Evolutionary conservation across 805 yeast species (phyloP).

Genomic region (Ascoidea rubescens): DNA sequence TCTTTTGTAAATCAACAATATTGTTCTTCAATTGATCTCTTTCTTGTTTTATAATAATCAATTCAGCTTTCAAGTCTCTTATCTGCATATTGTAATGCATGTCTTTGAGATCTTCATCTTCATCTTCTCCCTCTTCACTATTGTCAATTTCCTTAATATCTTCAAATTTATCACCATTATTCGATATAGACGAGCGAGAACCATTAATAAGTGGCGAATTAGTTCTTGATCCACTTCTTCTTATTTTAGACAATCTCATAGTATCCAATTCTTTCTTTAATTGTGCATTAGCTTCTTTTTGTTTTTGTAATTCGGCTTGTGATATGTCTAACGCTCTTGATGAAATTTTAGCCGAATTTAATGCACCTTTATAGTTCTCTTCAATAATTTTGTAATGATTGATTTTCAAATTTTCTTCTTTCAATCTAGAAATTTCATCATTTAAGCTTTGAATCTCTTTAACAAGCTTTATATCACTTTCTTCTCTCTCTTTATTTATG

Average conservation of each 20-base stretch:
- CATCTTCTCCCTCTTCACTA: constrained; percentile 16
- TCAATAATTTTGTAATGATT: constrained; percentile 32
- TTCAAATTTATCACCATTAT: constrained; percentile 8
- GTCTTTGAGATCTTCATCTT: constrained; percentile 20
- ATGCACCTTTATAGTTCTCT: constrained; percentile 55
- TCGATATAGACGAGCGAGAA: constrained; percentile 11
- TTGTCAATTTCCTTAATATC: constrained; percentile 13
- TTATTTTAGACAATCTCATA: constrained; percentile 37
- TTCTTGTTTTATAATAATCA: constrained; percentile 70
- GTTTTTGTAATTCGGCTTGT: constrained; percentile 54
- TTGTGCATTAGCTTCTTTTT: constrained; percentile 39
- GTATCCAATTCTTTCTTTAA: constrained; percentile 59
- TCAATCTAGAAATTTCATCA: constrained; percentile 3
- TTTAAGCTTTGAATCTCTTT: constrained; percentile 20
- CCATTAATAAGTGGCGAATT: background rate
- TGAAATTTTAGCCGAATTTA: constrained; percentile 60
- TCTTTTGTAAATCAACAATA: constrained; percentile 44
- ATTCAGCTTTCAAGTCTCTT: constrained; percentile 73
- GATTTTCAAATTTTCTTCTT: constrained; percentile 13
- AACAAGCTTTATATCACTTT: constrained; percentile 19
- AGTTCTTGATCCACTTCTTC: constrained; percentile 15
- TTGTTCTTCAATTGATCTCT: constrained; percentile 64
- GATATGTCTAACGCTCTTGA: constrained; percentile 62
- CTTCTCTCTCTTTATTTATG: constrained; percentile 29
- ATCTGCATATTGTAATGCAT: constrained; percentile 64